Percentiles rank a stretch among this genome's conserved stretches.
Evolutionary conservation across 106 monocot genomes (phyloP).

Genomic region (Posidonia australis): DNA sequence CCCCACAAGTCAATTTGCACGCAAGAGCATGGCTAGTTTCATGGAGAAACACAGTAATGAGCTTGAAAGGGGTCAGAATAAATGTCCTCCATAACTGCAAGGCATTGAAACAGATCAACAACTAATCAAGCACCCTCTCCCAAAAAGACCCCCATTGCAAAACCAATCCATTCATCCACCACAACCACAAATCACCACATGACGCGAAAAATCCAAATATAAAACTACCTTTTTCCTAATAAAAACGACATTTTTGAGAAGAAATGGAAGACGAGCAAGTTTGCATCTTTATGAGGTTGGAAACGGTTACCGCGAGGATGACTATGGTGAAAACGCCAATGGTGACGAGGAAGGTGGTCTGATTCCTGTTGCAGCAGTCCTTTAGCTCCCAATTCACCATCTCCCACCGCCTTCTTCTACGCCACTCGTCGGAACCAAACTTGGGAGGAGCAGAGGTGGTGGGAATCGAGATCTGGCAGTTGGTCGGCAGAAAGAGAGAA

Average conservation of each 20-base stretch:
- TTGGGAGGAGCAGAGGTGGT: background rate
- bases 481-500: too few relatives aligned
- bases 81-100: constrained; percentile 84
- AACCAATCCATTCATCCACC: background rate
- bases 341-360: constrained; percentile 47
- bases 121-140: background rate
- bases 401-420: constrained; percentile 2
- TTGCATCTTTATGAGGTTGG: background rate
- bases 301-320: constrained; percentile 49
- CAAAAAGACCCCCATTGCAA: background rate
- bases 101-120: background rate
- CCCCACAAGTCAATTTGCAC: constrained; percentile 89
- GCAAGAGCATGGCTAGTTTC: constrained; percentile 90
- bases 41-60: constrained; percentile 93
- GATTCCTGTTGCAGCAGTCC: constrained; percentile 74
- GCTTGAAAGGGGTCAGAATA: constrained; percentile 83
- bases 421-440: background rate
- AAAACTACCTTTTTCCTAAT: too few relatives aligned
- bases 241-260: background rate
- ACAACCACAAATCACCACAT: too few relatives aligned
- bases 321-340: constrained; percentile 70
- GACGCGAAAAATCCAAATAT: too few relatives aligned
- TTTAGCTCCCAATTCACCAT: constrained; percentile 88
- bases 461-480: background rate
- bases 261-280: background rate